Evolutionary conservation across 2,329 filamentous ascomycete genomes (phyloP).

Genomic region (Aspergillus sp.): DNA sequence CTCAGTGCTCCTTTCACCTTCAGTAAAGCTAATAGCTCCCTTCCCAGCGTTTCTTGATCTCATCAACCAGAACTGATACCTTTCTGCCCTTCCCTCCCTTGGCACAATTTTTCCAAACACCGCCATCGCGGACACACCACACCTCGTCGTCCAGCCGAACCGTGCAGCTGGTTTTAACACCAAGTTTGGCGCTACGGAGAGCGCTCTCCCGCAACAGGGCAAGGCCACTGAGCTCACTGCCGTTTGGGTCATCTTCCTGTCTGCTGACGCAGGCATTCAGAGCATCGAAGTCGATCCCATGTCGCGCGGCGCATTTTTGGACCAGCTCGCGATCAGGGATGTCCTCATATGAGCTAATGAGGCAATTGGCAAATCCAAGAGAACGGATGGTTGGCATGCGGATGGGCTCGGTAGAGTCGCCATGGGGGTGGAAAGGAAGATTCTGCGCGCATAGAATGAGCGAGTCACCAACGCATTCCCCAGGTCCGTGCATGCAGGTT

Average conservation of each 20-base stretch:
- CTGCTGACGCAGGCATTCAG: conserved; percentile 79
- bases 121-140: conserved; percentile 80
- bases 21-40: conserved; percentile 25
- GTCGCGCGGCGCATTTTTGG: conserved; percentile 84
- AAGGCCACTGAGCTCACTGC: conserved; percentile 43
- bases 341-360: conserved; percentile 69
- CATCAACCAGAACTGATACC: conserved; percentile 66
- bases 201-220: conserved; percentile 46
- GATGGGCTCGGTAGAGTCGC: conserved; percentile 16
- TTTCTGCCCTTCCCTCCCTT: conserved; percentile 55
- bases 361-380: conserved; percentile 90
- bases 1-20: too few relatives aligned
- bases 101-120: conserved; percentile 77
- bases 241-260: conserved; percentile 67
- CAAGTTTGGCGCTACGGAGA: conserved; percentile 57
- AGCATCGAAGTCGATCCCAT: conserved; percentile 78
- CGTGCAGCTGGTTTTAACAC: conserved; percentile 72
- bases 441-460: conserved; percentile 86
- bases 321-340: conserved; percentile 80
- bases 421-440: conserved; percentile 48
- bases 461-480: conserved; percentile 91
- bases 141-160: conserved; percentile 74
- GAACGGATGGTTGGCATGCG: conserved; percentile 73
- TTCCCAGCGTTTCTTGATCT: conserved; percentile 69
- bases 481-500: conserved; percentile 82